Percentiles rank a stretch among this genome's conserved stretches.
phyloP scores from a whole-genome alignment of 163 green algal genomes.

The Scenedesmus sp. region DNA sequence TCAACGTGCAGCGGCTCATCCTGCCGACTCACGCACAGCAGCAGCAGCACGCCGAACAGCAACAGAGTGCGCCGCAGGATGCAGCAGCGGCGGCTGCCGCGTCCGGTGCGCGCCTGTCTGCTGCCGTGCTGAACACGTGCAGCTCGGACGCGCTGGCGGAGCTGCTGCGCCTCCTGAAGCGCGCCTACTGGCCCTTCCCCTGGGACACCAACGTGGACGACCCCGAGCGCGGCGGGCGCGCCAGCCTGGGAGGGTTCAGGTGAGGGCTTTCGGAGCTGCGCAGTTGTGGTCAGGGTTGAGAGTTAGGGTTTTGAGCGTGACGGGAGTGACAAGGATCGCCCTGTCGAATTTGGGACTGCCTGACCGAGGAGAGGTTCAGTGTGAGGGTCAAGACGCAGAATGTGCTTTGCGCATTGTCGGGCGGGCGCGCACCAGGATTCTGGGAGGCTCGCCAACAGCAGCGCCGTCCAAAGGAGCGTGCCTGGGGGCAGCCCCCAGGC shows the following conservation, averaged over 20 bases:
- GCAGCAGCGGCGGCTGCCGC: constrained; percentile 40
- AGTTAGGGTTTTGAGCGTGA: background rate
- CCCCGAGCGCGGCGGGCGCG: constrained; percentile 35
- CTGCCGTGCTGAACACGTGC: constrained; percentile 79
- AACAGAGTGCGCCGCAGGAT: too few relatives aligned
- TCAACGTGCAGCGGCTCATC: constrained; percentile 31
- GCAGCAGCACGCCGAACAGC: background rate
- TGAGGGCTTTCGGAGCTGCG: background rate
- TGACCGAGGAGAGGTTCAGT: too few relatives aligned
- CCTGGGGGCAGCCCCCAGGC: too few relatives aligned
- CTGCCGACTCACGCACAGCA: background rate
- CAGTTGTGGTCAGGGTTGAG: background rate
- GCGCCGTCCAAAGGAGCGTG: too few relatives aligned
- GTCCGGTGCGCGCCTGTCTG: background rate
- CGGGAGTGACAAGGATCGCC: too few relatives aligned
- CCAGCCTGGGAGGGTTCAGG: constrained; percentile 68
- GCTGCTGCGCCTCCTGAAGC: constrained; percentile 81
- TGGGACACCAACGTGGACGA: constrained; percentile 71
- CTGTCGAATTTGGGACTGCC: too few relatives aligned
- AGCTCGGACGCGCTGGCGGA: constrained; percentile 72
- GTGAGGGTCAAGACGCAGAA: too few relatives aligned
- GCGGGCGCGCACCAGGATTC: too few relatives aligned
- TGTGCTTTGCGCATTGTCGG: too few relatives aligned
- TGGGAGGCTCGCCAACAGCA: too few relatives aligned
- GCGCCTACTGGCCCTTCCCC: constrained; percentile 83